Percentiles rank a stretch among this genome's conserved stretches.
Evolutionary conservation across 2,329 filamentous ascomycete genomes (phyloP).

Genomic region (Fusarium drepaniforme): DNA sequence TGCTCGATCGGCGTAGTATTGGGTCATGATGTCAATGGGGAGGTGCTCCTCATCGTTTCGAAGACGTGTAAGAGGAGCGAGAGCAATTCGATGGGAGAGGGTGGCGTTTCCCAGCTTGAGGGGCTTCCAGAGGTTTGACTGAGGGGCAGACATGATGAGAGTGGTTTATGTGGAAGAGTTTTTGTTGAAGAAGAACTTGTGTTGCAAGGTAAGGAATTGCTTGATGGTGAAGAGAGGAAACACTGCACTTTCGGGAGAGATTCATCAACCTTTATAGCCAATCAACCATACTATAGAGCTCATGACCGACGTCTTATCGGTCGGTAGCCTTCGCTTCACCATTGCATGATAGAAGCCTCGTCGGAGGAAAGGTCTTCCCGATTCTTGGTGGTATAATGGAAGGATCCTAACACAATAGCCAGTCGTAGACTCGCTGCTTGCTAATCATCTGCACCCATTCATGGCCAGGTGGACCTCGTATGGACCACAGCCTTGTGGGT

Average conservation of each 20-base stretch:
- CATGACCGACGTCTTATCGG: not conserved
- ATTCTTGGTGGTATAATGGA: not conserved
- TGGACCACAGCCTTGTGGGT: not conserved
- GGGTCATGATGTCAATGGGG: slow-evolving; percentile 45
- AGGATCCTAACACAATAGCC: not conserved
- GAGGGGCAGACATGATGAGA: slow-evolving; percentile 21
- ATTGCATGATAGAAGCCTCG: not conserved
- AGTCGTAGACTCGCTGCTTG: not conserved
- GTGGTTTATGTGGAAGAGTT: not conserved
- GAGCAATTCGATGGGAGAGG: slow-evolving; percentile 59
- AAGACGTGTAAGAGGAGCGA: slow-evolving; percentile 69
- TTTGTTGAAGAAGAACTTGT: not conserved
- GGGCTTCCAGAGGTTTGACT: slow-evolving; percentile 48
- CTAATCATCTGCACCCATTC: not conserved
- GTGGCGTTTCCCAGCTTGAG: slow-evolving; percentile 54
- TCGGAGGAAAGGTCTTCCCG: not conserved
- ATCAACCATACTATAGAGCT: not conserved
- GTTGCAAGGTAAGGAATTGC: not conserved
- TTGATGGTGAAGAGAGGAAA: not conserved
- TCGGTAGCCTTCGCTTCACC: not conserved
- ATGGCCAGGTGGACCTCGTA: not conserved
- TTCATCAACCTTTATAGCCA: not conserved
- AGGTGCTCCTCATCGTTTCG: slow-evolving; percentile 57
- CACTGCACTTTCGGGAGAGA: not conserved
- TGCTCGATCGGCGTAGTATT: slow-evolving; percentile 61